Percentiles rank a stretch among this genome's conserved stretches.
Evolutionary conservation across 1,284 basidiomycete genomes (phyloP).

Genomic region (Ustilago loliicola): DNA sequence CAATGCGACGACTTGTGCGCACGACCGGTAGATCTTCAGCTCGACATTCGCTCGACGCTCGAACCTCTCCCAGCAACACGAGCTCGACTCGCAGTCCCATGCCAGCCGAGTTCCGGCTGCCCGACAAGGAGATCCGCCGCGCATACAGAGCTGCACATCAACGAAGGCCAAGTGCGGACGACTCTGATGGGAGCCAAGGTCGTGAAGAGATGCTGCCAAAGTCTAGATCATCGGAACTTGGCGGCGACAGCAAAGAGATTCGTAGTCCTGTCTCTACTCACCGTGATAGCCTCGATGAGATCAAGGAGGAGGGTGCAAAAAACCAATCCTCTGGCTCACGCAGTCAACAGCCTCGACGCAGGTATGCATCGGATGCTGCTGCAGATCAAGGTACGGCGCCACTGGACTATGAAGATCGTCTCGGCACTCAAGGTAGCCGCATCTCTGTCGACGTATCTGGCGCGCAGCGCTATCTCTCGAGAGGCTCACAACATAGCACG

Average conservation of each 20-base stretch:
- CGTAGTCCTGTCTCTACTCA: conserved; percentile 19
- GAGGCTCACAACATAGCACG: conserved; percentile 35
- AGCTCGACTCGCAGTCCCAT: conserved; percentile 37
- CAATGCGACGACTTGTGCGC: conserved; percentile 23
- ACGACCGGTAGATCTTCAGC: conserved; percentile 28
- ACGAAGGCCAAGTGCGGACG: conserved; percentile 26
- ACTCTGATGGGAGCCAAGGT: conserved; percentile 29
- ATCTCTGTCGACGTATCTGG: conserved; percentile 52
- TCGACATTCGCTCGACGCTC: conserved; percentile 30
- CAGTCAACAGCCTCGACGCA: conserved; percentile 25
- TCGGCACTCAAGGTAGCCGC: conserved; percentile 40
- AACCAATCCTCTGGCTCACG: background rate
- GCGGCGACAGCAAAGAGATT: conserved; percentile 1
- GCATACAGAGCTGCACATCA: conserved; percentile 48
- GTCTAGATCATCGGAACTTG: background rate
- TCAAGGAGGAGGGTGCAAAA: conserved; percentile 30
- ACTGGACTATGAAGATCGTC: conserved; percentile 38
- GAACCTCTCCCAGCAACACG: conserved; percentile 15
- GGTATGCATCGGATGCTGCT: conserved; percentile 46
- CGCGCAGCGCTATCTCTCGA: conserved; percentile 44
- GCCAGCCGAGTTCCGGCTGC: conserved; percentile 52
- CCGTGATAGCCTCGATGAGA: conserved; percentile 36
- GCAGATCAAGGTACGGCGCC: conserved; percentile 23
- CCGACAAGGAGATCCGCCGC: conserved; percentile 44
- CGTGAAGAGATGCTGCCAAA: conserved; percentile 2